Evolutionary conservation across 2,329 filamentous ascomycete species (phyloP), one percentile per base, ranked within the genome.

Genomic region (Drechslerella dactyloides): DNA sequence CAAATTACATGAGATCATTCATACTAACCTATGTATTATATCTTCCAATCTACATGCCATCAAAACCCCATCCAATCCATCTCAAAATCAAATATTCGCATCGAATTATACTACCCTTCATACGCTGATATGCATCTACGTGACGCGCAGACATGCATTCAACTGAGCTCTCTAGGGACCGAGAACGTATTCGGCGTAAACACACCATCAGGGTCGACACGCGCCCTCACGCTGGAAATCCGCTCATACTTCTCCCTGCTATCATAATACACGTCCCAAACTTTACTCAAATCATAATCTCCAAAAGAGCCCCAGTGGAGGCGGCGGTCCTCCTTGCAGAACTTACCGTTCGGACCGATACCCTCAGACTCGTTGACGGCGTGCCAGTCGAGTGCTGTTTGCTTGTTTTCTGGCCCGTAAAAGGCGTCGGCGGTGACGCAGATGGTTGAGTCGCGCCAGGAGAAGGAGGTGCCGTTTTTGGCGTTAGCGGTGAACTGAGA

Each of bases 381-480:
- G 74, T 83, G 81, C 81, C 81, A 84, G 17, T 79, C 77, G 24
- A 79, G 73, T 1, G 82, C 82, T 1, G 75, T 78, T 2, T 74
- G 60, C 58, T 79, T 80, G 6, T 76, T 74, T 0, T 77, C 76
- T 1, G 75, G 73, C 10, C 78, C 77, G 50, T 84, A 80, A 74
- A 84, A 84, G 59, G 80, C 82, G 63, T 84, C 83, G 17, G 83
- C 77, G 0, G 77, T 79, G 37, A 77, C 77, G 4, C 77, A 75
- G 4, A 83, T 74, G 2, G 78, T 81, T 0, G 80, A 80, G 74
- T 84, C 82, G 54, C 83, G 78, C 81, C 81, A 83, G 75, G 81
- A 83, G 74, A 80, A 83, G 0, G 82, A 78, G 0, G 82, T 84
- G 6, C 82, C 82, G 55, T 83, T 83, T 48, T 77, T 76, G 3